These are phyloP conservation scores for Tulasnella sp. DNA, from an alignment of 768 basidiomycete genomes.

Conservation along the genomic window DNA sequence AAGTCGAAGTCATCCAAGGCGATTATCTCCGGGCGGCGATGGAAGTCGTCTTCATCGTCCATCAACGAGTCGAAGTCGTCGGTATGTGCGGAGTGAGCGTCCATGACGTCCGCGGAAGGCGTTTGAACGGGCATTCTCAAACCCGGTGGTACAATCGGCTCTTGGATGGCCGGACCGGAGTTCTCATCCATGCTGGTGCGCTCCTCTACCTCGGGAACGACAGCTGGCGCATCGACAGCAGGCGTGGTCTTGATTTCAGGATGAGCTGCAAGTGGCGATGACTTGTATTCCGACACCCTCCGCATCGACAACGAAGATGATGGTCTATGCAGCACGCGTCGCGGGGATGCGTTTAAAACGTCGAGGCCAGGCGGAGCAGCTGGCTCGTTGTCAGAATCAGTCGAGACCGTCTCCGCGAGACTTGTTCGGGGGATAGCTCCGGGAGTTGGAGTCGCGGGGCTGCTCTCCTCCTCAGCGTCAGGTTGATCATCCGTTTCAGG, in stretches of 20 bases:
- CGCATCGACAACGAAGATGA: not conserved
- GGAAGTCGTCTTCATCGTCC: conserved; percentile 5
- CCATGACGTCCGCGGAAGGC: conserved; percentile 1
- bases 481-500: not conserved
- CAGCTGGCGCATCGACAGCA: not conserved
- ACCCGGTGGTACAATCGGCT: not conserved
- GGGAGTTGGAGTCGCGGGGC: not conserved
- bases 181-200: not conserved
- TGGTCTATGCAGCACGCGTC: not conserved
- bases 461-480: not conserved
- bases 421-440: not conserved
- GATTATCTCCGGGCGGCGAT: conserved; percentile 47
- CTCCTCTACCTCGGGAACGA: not conserved
- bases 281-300: not conserved
- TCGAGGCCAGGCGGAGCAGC: not conserved
- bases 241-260: not conserved
- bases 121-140: not conserved
- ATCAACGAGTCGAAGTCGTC: not conserved
- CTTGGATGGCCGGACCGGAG: not conserved
- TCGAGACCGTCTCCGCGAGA: not conserved
- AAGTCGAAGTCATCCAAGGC: conserved; percentile 70
- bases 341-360: not conserved
- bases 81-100: conserved; percentile 1
- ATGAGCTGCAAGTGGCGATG: not conserved
- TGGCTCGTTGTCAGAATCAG: not conserved